phyloP scores from a whole-genome alignment of 257 asterid species.

The Avicennia marina region DNA sequence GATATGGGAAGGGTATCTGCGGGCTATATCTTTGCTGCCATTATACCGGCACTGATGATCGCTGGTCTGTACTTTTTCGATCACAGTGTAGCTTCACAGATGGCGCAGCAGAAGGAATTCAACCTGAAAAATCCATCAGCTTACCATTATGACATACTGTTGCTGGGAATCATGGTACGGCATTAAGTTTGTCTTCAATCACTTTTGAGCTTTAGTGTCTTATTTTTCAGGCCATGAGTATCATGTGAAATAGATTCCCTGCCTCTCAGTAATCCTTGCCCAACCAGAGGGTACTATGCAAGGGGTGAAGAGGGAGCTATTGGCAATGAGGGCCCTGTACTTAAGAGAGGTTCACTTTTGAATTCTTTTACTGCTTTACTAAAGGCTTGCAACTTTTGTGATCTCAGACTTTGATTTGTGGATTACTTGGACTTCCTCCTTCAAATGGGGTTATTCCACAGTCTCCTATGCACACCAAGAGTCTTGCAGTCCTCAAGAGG shows the following conservation, averaged over 20 bases:
- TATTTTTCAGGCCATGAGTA: background rate
- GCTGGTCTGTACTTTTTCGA: slow-evolving; percentile 69
- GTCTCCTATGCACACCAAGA: slow-evolving; percentile 93
- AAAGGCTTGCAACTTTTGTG: background rate
- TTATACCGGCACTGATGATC: slow-evolving; percentile 59
- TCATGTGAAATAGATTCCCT: background rate
- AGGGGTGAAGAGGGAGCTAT: no score
- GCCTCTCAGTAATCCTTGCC: no score
- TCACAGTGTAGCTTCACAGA: slow-evolving; percentile 68
- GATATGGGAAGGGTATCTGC: no score
- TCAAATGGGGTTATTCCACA: slow-evolving; percentile 97
- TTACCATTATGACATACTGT: slow-evolving; percentile 53
- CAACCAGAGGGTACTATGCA: no score
- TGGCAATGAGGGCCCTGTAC: no score
- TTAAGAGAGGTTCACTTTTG: no score
- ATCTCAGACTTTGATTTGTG: slow-evolving; percentile 84
- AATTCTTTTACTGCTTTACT: background rate
- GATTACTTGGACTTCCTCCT: slow-evolving; percentile 96
- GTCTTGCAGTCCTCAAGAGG: slow-evolving; percentile 88
- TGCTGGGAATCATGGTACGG: slow-evolving; percentile 70
- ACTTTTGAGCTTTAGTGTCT: background rate
- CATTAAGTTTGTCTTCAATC: background rate
- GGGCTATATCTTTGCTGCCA: slow-evolving; percentile 50
- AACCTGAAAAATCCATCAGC: slow-evolving; percentile 63
- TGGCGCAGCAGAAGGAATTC: slow-evolving; percentile 69